Percentiles rank a stretch among this genome's conserved stretches.
Conservation (phyloP, 1,284 basidiomycete genomes). For the Pterulicium gracile region DNA sequence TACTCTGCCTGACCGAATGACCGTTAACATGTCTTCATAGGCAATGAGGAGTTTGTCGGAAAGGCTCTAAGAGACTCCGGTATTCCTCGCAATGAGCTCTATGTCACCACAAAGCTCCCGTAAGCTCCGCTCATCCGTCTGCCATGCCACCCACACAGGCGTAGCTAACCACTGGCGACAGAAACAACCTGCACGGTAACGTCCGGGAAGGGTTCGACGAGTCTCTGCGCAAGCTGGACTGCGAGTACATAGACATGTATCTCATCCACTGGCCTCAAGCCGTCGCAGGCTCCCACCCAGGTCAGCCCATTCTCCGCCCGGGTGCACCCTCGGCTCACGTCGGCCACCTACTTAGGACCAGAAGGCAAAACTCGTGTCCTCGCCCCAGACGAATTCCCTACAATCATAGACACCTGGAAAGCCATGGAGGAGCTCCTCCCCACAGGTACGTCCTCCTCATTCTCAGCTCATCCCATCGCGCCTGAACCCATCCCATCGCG, state of each 20-base stretch:
- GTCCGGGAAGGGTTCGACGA: conserved; percentile 41
- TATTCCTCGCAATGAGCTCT: conserved; percentile 36
- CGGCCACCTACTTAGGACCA: conserved; percentile 6
- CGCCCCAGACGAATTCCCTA: conserved; percentile 33
- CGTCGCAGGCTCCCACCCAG: background rate
- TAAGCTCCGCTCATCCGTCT: conserved; percentile 10
- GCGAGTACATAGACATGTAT: conserved; percentile 64
- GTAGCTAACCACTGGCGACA: conserved; percentile 7
- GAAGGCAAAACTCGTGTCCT: conserved; percentile 14
- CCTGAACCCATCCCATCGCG: background rate
- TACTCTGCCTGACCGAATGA: background rate
- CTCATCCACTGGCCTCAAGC: conserved; percentile 35
- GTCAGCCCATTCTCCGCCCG: background rate
- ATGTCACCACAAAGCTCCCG: conserved; percentile 37
- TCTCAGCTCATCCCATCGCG: too few species aligned
- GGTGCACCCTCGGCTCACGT: background rate
- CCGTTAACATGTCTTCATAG: conserved; percentile 12
- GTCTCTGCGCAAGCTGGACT: conserved; percentile 42
- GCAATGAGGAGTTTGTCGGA: conserved; percentile 38
- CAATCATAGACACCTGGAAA: conserved; percentile 40
- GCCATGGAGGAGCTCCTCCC: conserved; percentile 42
- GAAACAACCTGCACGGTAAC: conserved; percentile 27
- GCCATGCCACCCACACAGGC: background rate
- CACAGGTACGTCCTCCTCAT: conserved; percentile 18
- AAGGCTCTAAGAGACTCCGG: conserved; percentile 35